Base-by-base conservation (phyloP, 2,329 filamentous ascomycete genomes). In the Amauroascus niger region DNA sequence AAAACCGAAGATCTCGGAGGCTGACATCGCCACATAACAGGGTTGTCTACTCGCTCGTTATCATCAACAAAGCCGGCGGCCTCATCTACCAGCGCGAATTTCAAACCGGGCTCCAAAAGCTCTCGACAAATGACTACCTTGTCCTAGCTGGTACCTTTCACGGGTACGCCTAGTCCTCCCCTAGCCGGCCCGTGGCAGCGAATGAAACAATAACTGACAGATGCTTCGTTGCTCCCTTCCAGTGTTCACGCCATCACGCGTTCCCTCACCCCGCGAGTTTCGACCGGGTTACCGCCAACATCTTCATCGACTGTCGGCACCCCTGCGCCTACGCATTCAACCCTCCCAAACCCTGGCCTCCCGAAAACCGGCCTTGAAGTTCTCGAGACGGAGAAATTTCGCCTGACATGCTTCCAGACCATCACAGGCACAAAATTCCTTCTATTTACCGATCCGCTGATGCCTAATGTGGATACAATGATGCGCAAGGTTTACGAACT, bases 41-140 rank as follows among this genome's bases (percentile, higher is more conserved):
- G 93, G 87, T 89, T 61, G 86, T 98, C 69, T 93, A 94, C 71
- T 84, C 90, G 55, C 84, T 98, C 66, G 89, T 97, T 69, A 86
- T 98, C 69, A 95, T 98, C 76, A 97, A 96, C 78, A 98, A 98
- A 79, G 90, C 93, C 60, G 93, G 90, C 57, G 93, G 93, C 63
- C 80, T 98, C 52, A 84, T 98, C 71, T 98, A 95, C 77, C 91
- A 97, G 73, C 88, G 89, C 63, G 87, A 88, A 66, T 97, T 98
- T 70, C 84, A 90, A 64, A 82, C 91, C 41, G 86, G 82, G 57
- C 80, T 98, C 56, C 87, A 87, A 69, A 88, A 91, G 68, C 83
- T 98, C 62, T 87, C 82, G 61, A 91, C 88, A 62, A 98, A 98
- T 69, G 93, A 98, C 76, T 95, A 94, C 67, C 85, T 98, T 30